A percentile compares a stretch with the other conserved stretches of the same genome.
Conservation (phyloP, 129 eudicot species). For the Flaveria bidentis region DNA sequence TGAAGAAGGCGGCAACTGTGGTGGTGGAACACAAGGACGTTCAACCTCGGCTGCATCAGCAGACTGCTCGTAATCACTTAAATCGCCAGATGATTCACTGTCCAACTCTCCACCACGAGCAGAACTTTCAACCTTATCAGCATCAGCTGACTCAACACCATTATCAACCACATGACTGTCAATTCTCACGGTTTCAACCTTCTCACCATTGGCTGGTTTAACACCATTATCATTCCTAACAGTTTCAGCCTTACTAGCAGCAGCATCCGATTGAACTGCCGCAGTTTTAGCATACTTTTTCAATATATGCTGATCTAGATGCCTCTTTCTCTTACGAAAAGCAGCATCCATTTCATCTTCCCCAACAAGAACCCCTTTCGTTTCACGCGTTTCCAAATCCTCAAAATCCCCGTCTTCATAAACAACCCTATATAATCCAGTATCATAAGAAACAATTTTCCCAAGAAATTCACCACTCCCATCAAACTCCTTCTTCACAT, state of each 20-base stretch:
- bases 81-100: conserved; percentile 57
- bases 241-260: conserved; percentile 19
- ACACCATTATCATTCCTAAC: conserved; percentile 23
- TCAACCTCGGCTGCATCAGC: conserved; percentile 50
- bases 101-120: neutral
- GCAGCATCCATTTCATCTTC: conserved; percentile 45
- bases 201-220: conserved; percentile 37
- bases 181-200: conserved; percentile 22
- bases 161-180: conserved; percentile 21
- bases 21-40: conserved; percentile 59
- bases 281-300: conserved; percentile 41
- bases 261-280: conserved; percentile 2
- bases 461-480: conserved; percentile 74
- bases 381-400: conserved; percentile 78
- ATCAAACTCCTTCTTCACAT: conserved; percentile 80
- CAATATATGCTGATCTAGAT: conserved; percentile 49
- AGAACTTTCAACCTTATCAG: conserved; percentile 19
- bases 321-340: conserved; percentile 50
- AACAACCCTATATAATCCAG: conserved; percentile 82
- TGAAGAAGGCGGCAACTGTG: conserved; percentile 79
- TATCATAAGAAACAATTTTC: conserved; percentile 59
- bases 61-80: conserved; percentile 48
- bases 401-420: conserved; percentile 97
- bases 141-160: conserved; percentile 38
- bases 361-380: conserved; percentile 47